Evolutionary conservation across 108 stramenopile genomes (phyloP).

Genomic region (Cyclotella baltica): DNA sequence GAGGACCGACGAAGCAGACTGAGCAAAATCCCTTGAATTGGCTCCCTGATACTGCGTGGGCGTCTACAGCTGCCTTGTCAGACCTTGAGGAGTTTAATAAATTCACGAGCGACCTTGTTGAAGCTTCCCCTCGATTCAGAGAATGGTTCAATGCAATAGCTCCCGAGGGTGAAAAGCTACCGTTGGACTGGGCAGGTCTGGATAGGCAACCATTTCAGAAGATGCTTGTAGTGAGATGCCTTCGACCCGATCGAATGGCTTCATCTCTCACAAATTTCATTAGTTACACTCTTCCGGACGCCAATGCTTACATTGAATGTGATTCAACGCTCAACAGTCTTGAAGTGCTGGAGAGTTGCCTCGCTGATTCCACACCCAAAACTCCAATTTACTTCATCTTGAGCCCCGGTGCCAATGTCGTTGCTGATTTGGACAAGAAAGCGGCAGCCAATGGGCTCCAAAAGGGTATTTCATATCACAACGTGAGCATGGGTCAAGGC

Average conservation of each 20-base stretch:
- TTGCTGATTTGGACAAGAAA: slow-evolving; percentile 86
- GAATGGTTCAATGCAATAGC: slow-evolving; percentile 92
- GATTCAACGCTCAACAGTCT: slow-evolving; percentile 84
- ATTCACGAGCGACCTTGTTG: slow-evolving; percentile 83
- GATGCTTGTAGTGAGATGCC: slow-evolving; percentile 89
- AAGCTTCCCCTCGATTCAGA: slow-evolving; percentile 89
- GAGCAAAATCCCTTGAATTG: slow-evolving; percentile 82
- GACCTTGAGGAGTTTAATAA: slow-evolving; percentile 88
- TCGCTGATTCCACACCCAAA: slow-evolving; percentile 77
- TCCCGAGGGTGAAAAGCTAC: slow-evolving; percentile 91
- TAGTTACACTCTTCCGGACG: slow-evolving; percentile 74
- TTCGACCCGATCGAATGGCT: slow-evolving; percentile 90
- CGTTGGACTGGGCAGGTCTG: slow-evolving; percentile 89
- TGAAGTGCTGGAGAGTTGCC: slow-evolving; percentile 80
- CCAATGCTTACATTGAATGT: slow-evolving; percentile 84
- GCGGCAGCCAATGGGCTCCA: slow-evolving; percentile 85
- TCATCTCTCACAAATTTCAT: slow-evolving; percentile 82
- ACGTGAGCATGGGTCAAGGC: slow-evolving; percentile 95
- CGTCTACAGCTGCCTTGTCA: slow-evolving; percentile 66
- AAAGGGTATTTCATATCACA: slow-evolving; percentile 89
- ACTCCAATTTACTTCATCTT: slow-evolving; percentile 95
- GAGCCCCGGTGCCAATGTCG: slow-evolving; percentile 91
- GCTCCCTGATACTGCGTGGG: slow-evolving; percentile 85
- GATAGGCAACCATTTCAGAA: slow-evolving; percentile 91
- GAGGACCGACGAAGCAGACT: slow-evolving; percentile 66